These are phyloP conservation scores for Polytrichum formosum DNA, from an alignment of 225 moss, liverwort and hornwort species.

Conservation along the genomic window DNA sequence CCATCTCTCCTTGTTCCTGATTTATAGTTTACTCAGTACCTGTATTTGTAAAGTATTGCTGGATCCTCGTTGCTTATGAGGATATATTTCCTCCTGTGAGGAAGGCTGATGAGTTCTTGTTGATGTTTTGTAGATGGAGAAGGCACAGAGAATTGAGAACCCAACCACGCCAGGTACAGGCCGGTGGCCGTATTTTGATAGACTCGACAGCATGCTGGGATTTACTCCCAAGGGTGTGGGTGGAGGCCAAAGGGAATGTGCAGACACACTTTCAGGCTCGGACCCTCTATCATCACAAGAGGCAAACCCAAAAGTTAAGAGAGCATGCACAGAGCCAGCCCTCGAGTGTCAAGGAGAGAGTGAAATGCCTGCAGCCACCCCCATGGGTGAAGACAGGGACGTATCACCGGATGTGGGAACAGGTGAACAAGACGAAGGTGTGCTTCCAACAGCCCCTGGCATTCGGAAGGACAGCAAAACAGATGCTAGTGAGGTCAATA, in stretches of 20 bases:
- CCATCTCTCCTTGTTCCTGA: too few species aligned
- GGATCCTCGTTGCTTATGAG: too few species aligned
- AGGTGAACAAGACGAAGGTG: conserved; percentile 36
- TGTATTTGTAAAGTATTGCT: too few species aligned
- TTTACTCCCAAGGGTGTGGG: conserved; percentile 48
- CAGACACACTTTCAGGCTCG: conserved; percentile 44
- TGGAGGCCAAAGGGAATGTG: conserved; percentile 40
- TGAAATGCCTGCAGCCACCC: conserved; percentile 43
- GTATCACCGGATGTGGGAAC: conserved; percentile 31
- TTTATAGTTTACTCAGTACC: too few species aligned
- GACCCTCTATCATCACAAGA: conserved; percentile 52
- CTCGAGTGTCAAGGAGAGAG: conserved; percentile 59
- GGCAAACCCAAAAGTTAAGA: conserved; percentile 35
- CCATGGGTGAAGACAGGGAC: conserved; percentile 38
- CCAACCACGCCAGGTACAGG: conserved; percentile 28
- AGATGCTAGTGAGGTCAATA: conserved; percentile 58
- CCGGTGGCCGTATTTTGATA: conserved; percentile 54
- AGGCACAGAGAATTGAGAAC: conserved; percentile 45
- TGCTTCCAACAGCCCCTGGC: conserved; percentile 13
- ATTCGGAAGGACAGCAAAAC: conserved; percentile 56
- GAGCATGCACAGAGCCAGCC: conserved; percentile 30
- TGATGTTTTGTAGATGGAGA: conserved; percentile 46
- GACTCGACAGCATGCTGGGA: conserved; percentile 55
- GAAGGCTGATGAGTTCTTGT: conserved; percentile 2
- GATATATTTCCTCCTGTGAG: neutral